Evolutionary conservation across 371 early-diverging fungal genomes (phyloP).

Genomic region (Rhizomucor pusillus): DNA sequence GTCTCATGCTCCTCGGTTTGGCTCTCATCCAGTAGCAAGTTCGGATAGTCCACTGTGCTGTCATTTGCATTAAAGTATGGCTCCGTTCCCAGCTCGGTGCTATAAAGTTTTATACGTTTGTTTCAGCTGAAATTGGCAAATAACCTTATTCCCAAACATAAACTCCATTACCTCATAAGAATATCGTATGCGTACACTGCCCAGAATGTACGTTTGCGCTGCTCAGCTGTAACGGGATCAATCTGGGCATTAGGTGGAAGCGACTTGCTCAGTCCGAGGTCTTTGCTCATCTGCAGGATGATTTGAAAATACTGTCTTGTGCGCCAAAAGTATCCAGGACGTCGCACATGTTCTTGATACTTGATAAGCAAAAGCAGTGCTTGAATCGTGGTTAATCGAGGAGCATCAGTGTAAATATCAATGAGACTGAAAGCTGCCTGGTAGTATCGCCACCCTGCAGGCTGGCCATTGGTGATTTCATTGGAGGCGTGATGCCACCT

Average conservation of each 20-base stretch:
- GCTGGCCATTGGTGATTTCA: slow-evolving; percentile 4
- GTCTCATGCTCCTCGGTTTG: slow-evolving; percentile 12
- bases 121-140: neutral
- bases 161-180: slow-evolving; percentile 19
- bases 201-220: slow-evolving; percentile 23
- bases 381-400: slow-evolving; percentile 43
- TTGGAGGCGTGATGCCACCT: slow-evolving; percentile 16
- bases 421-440: slow-evolving; percentile 28
- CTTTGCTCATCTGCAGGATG: slow-evolving; percentile 36
- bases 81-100: slow-evolving; percentile 21
- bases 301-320: slow-evolving; percentile 35
- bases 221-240: slow-evolving; percentile 5
- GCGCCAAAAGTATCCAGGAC: slow-evolving; percentile 47
- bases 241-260: slow-evolving; percentile 2
- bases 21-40: slow-evolving; percentile 12
- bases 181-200: slow-evolving; percentile 25
- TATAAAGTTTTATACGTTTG: slow-evolving; percentile 3
- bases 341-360: slow-evolving; percentile 41
- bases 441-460: slow-evolving; percentile 45
- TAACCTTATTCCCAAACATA: slow-evolving; percentile 1
- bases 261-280: slow-evolving; percentile 26
- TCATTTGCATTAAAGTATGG: slow-evolving; percentile 12
- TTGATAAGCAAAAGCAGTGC: slow-evolving; percentile 45
- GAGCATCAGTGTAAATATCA: slow-evolving; percentile 38
- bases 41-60: slow-evolving; percentile 19